These are phyloP conservation scores for Fusarium citri DNA, from an alignment of 2,329 filamentous ascomycete genomes.

Conservation along the genomic window DNA sequence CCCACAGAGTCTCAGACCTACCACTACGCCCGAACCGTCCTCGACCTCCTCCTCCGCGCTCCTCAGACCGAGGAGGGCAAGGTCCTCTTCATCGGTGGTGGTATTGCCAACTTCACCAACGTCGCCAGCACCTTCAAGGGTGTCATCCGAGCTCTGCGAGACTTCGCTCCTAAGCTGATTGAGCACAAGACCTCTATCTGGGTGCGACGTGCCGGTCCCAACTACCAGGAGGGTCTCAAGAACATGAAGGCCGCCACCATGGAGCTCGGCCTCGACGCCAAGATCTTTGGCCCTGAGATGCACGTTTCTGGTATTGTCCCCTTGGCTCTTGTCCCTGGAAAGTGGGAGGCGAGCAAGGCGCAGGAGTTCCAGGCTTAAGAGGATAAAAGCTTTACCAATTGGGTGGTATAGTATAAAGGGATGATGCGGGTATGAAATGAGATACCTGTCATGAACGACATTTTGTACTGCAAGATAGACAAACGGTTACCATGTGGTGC, in stretches of 20 bases:
- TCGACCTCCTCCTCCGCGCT: constrained; percentile 96
- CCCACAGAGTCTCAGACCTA: constrained; percentile 99
- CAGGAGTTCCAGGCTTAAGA: constrained; percentile 70
- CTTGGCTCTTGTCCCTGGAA: constrained; percentile 79
- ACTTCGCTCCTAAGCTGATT: constrained; percentile 84
- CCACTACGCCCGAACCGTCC: constrained; percentile 97
- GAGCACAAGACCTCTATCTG: constrained; percentile 99
- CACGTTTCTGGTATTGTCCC: constrained; percentile 98
- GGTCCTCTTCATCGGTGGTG: constrained; percentile 98
- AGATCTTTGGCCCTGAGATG: constrained; percentile 82
- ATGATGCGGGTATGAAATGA: constrained; percentile 38
- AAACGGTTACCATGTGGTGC: constrained; percentile 44
- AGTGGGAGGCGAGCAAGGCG: constrained; percentile 70
- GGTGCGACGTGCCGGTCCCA: constrained; percentile 88
- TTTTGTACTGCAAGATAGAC: constrained; percentile 54
- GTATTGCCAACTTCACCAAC: constrained; percentile 99
- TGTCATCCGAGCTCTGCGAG: constrained; percentile 94
- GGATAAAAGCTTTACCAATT: constrained; percentile 19
- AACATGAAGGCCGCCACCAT: constrained; percentile 98
- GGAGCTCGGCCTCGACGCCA: constrained; percentile 83
- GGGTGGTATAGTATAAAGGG: constrained; percentile 31
- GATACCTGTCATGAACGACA: constrained; percentile 43
- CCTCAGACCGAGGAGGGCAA: constrained; percentile 89
- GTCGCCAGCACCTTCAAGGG: constrained; percentile 99
- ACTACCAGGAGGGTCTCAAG: constrained; percentile 99